phyloP scores from a whole-genome alignment of 1,284 basidiomycete genomes.

The Puccinia brachypodii region DNA sequence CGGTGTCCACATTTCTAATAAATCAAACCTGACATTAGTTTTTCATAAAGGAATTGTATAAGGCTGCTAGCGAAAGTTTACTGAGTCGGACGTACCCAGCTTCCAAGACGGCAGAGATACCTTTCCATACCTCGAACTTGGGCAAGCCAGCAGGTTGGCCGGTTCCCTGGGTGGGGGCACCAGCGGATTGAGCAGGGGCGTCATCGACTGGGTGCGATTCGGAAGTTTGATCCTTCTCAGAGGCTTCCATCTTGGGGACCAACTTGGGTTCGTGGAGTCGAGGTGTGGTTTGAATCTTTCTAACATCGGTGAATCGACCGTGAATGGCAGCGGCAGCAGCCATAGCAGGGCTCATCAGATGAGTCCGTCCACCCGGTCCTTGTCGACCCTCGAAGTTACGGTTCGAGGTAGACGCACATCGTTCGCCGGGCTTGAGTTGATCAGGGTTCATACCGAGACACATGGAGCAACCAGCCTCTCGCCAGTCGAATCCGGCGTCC shows the following conservation, averaged over 20 bases:
- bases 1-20: slow-evolving; percentile 79
- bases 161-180: slow-evolving; percentile 63
- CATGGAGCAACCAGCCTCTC: slow-evolving; percentile 97
- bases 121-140: slow-evolving; percentile 66
- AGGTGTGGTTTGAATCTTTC: slow-evolving; percentile 68
- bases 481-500: slow-evolving; percentile 94
- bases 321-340: slow-evolving; percentile 89
- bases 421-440: slow-evolving; percentile 81
- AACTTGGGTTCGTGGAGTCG: slow-evolving; percentile 28
- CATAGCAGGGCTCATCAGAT: slow-evolving; percentile 92
- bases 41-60: not conserved
- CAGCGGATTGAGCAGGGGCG: slow-evolving; percentile 53
- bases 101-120: slow-evolving; percentile 46
- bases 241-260: slow-evolving; percentile 63
- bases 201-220: slow-evolving; percentile 52
- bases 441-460: slow-evolving; percentile 98
- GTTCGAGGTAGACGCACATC: slow-evolving; percentile 94
- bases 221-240: slow-evolving; percentile 52
- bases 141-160: slow-evolving; percentile 63
- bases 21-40: not conserved
- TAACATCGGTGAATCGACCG: slow-evolving; percentile 82
- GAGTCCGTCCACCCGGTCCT: slow-evolving; percentile 86
- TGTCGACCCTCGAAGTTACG: slow-evolving; percentile 94
- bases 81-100: slow-evolving; percentile 12
- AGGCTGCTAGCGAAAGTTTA: slow-evolving; percentile 67